A percentile compares a stretch with the other conserved stretches of the same genome.
Evolutionary conservation across 352 stramenopile species (phyloP).

Genomic region (Phytopythium kandeliae): DNA sequence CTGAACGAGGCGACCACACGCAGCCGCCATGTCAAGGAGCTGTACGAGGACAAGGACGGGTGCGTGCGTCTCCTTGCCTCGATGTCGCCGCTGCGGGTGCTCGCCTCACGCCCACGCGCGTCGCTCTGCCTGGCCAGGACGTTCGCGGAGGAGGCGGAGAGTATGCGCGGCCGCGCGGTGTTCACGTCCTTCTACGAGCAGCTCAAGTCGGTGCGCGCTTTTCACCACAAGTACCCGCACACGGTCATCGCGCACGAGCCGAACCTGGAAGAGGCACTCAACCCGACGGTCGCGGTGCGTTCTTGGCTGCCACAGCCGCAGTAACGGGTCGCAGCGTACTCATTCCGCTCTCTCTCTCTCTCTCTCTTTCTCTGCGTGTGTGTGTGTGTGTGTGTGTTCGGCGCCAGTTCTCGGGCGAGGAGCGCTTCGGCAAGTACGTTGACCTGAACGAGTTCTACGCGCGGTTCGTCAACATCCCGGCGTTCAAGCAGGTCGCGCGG

Average conservation of each 20-base stretch:
- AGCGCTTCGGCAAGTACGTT: constrained; percentile 88
- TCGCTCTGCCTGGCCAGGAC: no score
- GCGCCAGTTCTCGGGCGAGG: constrained; percentile 80
- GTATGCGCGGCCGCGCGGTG: constrained; percentile 66
- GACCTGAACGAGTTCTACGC: constrained; percentile 83
- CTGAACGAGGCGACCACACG: constrained; percentile 64
- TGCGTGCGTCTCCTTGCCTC: constrained; percentile 16
- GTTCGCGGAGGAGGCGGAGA: constrained; percentile 70
- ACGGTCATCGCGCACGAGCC: constrained; percentile 60
- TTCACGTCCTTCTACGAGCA: constrained; percentile 90
- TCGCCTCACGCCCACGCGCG: no score
- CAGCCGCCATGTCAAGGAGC: constrained; percentile 65
- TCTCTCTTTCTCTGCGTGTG: no score
- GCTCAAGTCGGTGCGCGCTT: constrained; percentile 77
- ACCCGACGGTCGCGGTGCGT: constrained; percentile 53
- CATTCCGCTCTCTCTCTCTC: no score
- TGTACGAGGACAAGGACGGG: constrained; percentile 83
- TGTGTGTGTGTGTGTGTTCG: not conserved
- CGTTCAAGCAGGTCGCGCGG: constrained; percentile 35
- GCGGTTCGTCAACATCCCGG: constrained; percentile 69
- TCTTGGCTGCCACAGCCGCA: not conserved
- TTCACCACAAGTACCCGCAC: constrained; percentile 84
- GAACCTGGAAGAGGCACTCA: constrained; percentile 45
- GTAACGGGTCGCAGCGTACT: no score
- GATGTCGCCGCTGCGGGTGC: no score